These are phyloP conservation scores for Fraxinus baroniana DNA, from an alignment of 305 asterid species.

Conservation along the genomic window DNA sequence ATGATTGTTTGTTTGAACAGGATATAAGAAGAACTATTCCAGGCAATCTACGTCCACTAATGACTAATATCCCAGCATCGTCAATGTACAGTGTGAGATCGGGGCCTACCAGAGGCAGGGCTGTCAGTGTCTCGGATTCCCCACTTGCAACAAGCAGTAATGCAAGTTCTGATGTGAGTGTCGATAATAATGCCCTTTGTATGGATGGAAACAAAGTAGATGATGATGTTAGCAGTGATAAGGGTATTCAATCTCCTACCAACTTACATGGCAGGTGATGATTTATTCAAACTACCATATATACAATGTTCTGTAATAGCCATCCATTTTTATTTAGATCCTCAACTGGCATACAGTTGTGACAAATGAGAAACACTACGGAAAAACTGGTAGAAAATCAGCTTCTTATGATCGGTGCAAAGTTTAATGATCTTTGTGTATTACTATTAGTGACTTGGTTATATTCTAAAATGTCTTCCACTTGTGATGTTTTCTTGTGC, in stretches of 20 bases:
- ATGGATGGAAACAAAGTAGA: slow-evolving; percentile 59
- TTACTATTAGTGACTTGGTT: slow-evolving; percentile 30
- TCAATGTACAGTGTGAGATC: slow-evolving; percentile 96
- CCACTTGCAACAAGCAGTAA: slow-evolving; percentile 94
- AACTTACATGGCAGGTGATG: slow-evolving; percentile 72
- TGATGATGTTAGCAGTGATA: slow-evolving; percentile 72
- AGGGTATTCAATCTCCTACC: slow-evolving; percentile 67
- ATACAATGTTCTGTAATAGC: slow-evolving; percentile 14
- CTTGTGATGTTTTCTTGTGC: neutral
- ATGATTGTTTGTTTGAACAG: slow-evolving; percentile 38
- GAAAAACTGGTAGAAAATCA: slow-evolving; percentile 28
- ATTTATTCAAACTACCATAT: slow-evolving; percentile 2
- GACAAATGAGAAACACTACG: slow-evolving; percentile 23
- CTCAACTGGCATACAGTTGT: slow-evolving; percentile 26
- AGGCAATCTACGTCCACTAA: slow-evolving; percentile 76
- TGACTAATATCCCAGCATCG: slow-evolving; percentile 86
- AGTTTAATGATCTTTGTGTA: slow-evolving; percentile 44
- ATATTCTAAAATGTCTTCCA: slow-evolving; percentile 26
- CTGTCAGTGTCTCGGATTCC: slow-evolving; percentile 76
- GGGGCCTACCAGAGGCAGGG: slow-evolving; percentile 57
- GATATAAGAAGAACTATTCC: slow-evolving; percentile 84
- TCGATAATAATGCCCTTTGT: slow-evolving; percentile 60
- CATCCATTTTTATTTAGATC: slow-evolving; percentile 20
- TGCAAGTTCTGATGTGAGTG: slow-evolving; percentile 93
- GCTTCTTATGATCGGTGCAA: slow-evolving; percentile 43